Percentiles rank a stretch among this genome's conserved stretches.
These are phyloP conservation scores for Durotheca rogersii DNA, from an alignment of 495 filamentous ascomycete species.

Conservation along the genomic window DNA sequence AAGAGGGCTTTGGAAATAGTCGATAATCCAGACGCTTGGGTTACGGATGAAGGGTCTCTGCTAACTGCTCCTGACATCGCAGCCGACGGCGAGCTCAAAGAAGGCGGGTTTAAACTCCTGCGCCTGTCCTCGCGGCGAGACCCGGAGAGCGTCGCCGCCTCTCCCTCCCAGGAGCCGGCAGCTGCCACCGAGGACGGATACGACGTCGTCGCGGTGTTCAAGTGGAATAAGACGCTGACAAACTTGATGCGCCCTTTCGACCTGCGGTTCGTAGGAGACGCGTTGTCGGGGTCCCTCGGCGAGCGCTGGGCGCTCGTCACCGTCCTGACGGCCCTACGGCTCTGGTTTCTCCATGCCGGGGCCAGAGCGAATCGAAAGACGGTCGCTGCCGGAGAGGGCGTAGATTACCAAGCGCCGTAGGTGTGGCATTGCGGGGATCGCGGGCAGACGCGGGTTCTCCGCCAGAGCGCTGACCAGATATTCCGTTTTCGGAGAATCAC, in stretches of 20 bases:
- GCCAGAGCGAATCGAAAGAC: constrained; percentile 1
- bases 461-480: too few relatives aligned
- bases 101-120: not conserved
- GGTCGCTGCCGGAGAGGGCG: not conserved
- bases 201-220: constrained; percentile 1
- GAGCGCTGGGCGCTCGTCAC: not conserved
- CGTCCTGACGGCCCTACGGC: constrained; percentile 1
- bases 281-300: not conserved
- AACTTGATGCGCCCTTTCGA: constrained; percentile 2
- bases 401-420: not conserved
- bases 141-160: not conserved
- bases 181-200: not conserved
- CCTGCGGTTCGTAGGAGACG: not conserved
- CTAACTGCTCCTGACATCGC: not conserved
- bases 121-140: not conserved
- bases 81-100: not conserved
- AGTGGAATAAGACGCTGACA: constrained; percentile 1
- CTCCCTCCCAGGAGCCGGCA: not conserved
- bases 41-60: not conserved
- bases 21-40: not conserved
- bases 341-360: not conserved
- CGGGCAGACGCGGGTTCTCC: too few relatives aligned
- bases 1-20: too few relatives aligned
- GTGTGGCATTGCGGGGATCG: not conserved
- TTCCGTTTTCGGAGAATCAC: too few relatives aligned